Evolutionary conservation across 129 eudicot genomes (phyloP), one percentile per base, ranked within the genome.

Genomic region (Artemisia argyi): DNA sequence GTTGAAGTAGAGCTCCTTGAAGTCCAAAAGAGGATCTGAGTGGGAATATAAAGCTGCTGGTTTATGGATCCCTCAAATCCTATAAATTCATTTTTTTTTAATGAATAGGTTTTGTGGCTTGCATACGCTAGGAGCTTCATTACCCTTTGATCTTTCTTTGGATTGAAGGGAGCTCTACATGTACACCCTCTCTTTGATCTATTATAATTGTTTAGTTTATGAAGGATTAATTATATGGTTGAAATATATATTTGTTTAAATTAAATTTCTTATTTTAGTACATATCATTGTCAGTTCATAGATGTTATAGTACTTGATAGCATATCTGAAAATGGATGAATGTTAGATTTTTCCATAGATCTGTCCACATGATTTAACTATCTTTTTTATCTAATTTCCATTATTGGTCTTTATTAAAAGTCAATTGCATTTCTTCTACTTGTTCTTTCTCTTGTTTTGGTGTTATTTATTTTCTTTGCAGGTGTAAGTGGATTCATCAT

Each of bases 131-230:
- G 93, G 93, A 87, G 89, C 85, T 87, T 30, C 46, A 77, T 87
- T 74, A 76, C 73, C 89, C 83, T 74, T 30, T 59, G 76, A 79
- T 77, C 89, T 67, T 77, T 79, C 44, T 87, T 87, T 87, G 93
- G 93, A 87, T 84, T 87, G 93, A 87, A 87, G 93, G 93, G 93
- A 87, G 93, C 93, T 87, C 93, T 82, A 35, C 30, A 28, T 28
- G 4, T 28, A 82, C 85, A 76, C 75, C 64, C 52, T 20, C 77
- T 77, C 73, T 50, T 59, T 11, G 15, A 35, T 35, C 9, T 35
- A 35, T 7, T 35, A 35, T 5, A 35, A 35, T 5, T 35, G 0
- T 0, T 35, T 35, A 28, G 32, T 28, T 28, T 3, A 28, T 35
- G 7, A 7, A 35, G 1, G 44, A 35, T 35, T 32, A 32, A 32